These are phyloP conservation scores for Hymenoscyphus albidus DNA, from an alignment of 2,329 filamentous ascomycete genomes.

Conservation along the genomic window DNA sequence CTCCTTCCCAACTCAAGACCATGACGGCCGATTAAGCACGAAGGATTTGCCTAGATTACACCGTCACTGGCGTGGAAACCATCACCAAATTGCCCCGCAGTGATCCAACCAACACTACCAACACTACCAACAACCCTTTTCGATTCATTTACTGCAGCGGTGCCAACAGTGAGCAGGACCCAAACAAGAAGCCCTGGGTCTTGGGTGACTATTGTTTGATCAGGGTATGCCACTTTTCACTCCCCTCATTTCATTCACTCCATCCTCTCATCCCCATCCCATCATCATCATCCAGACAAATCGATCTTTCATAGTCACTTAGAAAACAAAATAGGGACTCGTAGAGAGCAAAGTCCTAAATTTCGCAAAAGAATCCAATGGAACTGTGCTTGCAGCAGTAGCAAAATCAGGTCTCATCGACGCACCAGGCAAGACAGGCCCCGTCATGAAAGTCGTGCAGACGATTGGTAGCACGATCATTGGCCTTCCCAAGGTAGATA, in stretches of 20 bases:
- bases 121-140: conserved; percentile 33
- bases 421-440: conserved; percentile 23
- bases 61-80: conserved; percentile 36
- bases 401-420: conserved; percentile 44
- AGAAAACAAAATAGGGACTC: conserved; percentile 39
- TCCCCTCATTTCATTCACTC: background rate
- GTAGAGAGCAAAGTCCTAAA: conserved; percentile 43
- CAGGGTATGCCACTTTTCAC: conserved; percentile 39
- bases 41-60: conserved; percentile 41
- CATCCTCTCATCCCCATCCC: background rate
- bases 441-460: conserved; percentile 24
- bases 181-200: conserved; percentile 39
- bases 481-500: conserved; percentile 36
- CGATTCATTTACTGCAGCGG: conserved; percentile 51
- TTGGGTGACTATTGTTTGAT: conserved; percentile 42
- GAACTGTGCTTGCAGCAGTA: conserved; percentile 38
- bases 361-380: conserved; percentile 39
- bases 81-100: conserved; percentile 23
- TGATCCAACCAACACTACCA: background rate
- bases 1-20: conserved; percentile 35
- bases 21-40: conserved; percentile 38
- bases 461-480: conserved; percentile 24
- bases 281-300: background rate
- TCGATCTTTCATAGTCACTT: background rate
- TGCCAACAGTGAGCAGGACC: conserved; percentile 42